A percentile compares a stretch with the other conserved stretches of the same genome.
phyloP scores from a whole-genome alignment of 306 rosid species.

The Comarum palustre region DNA sequence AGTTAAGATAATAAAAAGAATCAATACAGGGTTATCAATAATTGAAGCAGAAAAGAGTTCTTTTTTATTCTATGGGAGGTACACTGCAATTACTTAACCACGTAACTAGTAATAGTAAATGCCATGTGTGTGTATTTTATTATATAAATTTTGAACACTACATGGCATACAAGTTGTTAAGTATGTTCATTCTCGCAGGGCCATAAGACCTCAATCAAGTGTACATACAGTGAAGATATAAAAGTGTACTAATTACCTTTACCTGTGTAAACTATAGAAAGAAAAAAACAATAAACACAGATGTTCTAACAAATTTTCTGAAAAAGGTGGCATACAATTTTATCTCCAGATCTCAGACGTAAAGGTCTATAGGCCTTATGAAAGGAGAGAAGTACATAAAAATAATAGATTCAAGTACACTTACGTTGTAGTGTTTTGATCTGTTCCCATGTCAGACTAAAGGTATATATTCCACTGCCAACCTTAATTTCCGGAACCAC shows the following conservation, averaged over 20 bases:
- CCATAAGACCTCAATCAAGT: not conserved
- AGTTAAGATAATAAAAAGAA: slow-evolving; percentile 21
- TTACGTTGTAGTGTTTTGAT: slow-evolving; percentile 62
- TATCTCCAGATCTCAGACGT: not conserved
- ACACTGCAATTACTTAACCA: slow-evolving; percentile 10
- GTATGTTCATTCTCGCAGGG: not conserved
- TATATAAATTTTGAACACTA: not conserved
- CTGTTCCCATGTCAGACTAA: slow-evolving; percentile 60
- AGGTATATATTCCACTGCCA: slow-evolving; percentile 64
- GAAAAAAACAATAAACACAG: not conserved
- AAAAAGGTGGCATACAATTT: not conserved
- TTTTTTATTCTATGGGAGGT: slow-evolving; percentile 7
- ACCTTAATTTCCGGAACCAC: slow-evolving; percentile 46
- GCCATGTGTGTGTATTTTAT: not conserved
- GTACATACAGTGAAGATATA: not conserved
- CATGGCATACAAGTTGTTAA: not conserved
- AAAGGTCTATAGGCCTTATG: not conserved
- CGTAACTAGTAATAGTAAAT: slow-evolving; percentile 16
- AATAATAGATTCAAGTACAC: slow-evolving; percentile 27
- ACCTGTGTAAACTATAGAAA: not conserved
- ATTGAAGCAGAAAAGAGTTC: slow-evolving; percentile 11
- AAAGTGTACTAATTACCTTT: not conserved
- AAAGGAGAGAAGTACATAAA: not conserved
- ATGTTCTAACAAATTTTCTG: not conserved
- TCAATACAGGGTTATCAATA: slow-evolving; percentile 27